phyloP scores from a whole-genome alignment of 306 rosid species.

The Citrullus amarus region DNA sequence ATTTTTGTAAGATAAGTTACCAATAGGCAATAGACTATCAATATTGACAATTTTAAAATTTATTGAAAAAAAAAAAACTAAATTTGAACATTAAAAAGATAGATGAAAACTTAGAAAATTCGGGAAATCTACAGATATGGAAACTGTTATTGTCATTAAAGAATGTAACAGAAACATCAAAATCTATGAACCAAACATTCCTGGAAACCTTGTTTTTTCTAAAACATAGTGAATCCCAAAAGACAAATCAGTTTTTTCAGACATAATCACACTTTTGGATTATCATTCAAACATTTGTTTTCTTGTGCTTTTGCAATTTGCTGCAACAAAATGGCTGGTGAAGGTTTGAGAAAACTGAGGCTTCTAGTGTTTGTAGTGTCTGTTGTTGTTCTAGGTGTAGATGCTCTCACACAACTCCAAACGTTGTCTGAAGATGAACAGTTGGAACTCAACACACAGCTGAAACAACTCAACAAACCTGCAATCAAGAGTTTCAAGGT shows the following conservation, averaged over 20 bases:
- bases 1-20: too few species aligned
- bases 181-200: background rate
- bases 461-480: background rate
- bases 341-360: background rate
- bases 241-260: background rate
- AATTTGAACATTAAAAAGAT: too few species aligned
- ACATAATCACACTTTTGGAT: background rate
- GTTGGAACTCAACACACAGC: background rate
- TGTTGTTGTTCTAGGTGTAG: background rate
- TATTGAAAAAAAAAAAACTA: too few species aligned
- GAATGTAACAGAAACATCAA: background rate
- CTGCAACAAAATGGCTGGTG: too few species aligned
- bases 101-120: too few species aligned
- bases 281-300: background rate
- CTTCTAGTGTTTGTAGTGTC: background rate
- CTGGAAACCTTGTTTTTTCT: background rate
- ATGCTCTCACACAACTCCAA: background rate
- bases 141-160: background rate
- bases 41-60: too few species aligned
- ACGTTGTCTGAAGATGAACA: background rate
- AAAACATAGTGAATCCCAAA: background rate
- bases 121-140: too few species aligned
- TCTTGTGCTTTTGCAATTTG: background rate
- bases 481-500: background rate
- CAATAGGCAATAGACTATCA: too few species aligned